Evolutionary conservation across 345 rosid genomes (phyloP), one percentile per base, ranked within the genome.

Genomic region (Salix koriyanagi): DNA sequence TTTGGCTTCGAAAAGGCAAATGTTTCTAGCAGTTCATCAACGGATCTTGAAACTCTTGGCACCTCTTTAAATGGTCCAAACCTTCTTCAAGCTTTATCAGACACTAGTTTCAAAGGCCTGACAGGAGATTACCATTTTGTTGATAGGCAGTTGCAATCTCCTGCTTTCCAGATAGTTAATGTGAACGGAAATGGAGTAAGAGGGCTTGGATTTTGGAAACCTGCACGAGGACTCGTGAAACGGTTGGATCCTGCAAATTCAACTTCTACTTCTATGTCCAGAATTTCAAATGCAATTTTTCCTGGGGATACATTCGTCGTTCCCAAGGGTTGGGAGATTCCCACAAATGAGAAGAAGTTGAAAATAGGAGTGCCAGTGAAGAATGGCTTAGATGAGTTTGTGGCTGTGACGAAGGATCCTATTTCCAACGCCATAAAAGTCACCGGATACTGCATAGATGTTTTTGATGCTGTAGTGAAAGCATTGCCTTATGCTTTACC

Each of bases 401-500:
- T 85, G 16, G 54, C 73, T 6, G 73, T 79, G 12, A 67, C 39
- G 32, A 85, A 13, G 52, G 67, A 72, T 67, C 52, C 77, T 32
- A 77, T 65, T 23, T 90, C 89, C 50, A 70, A 77, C 34, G 4
- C 65, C 26, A 8, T 28, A 8, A 44, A 61, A 56, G 75, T 90
- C 75, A 70, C 85, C 32, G 98, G 98, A 44, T 94, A 83, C 87
- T 90, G 97, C 87, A 88, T 91, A 37, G 98, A 92, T 67, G 91
- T 94, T 41, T 94, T 92, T 78, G 81, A 66, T 41, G 90, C 91
- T 4, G 97, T 92, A 28, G n/a, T 90, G 46, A 90, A 86, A 65
- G 81, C 87, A 78, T 79, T 94, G 81, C 97, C 97, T 21, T 94
- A 94, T 75, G 93, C 95, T 68, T 86, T 92, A 71, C 93, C 90